phyloP scores from a whole-genome alignment of 305 asterid species.

The Rubia peregrina region DNA sequence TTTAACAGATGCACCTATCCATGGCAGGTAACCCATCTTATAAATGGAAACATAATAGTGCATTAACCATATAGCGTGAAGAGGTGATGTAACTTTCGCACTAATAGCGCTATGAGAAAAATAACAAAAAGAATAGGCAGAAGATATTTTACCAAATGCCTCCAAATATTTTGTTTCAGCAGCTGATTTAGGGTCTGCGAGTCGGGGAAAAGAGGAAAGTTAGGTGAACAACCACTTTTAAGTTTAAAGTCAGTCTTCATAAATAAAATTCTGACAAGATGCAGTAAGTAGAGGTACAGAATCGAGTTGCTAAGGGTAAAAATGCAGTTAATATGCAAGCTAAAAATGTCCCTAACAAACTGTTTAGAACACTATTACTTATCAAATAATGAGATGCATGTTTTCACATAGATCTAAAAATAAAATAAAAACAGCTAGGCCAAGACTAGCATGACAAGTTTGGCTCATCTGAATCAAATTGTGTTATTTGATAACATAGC shows the following conservation, averaged over 20 bases:
- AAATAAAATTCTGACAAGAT: not conserved
- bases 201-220: conserved; percentile 19
- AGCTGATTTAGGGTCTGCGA: conserved; percentile 75
- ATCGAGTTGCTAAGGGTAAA: not conserved
- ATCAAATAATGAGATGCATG: not conserved
- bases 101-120: not conserved
- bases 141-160: conserved; percentile 55
- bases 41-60: not conserved
- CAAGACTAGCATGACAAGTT: not conserved
- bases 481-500: not conserved
- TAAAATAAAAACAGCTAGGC: not conserved
- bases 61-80: not conserved
- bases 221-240: conserved; percentile 12
- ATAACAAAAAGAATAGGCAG: conserved; percentile 10
- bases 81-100: not conserved
- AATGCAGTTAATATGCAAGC: not conserved
- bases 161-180: conserved; percentile 77
- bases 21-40: not conserved
- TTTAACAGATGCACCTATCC: conserved; percentile 8
- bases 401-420: not conserved
- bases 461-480: not conserved
- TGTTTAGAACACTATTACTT: not conserved
- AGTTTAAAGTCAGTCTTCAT: not conserved
- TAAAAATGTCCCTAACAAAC: not conserved
- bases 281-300: not conserved